phyloP scores from a whole-genome alignment of 225 moss, liverwort and hornwort species.

The Physcomitrellopsis africana region DNA sequence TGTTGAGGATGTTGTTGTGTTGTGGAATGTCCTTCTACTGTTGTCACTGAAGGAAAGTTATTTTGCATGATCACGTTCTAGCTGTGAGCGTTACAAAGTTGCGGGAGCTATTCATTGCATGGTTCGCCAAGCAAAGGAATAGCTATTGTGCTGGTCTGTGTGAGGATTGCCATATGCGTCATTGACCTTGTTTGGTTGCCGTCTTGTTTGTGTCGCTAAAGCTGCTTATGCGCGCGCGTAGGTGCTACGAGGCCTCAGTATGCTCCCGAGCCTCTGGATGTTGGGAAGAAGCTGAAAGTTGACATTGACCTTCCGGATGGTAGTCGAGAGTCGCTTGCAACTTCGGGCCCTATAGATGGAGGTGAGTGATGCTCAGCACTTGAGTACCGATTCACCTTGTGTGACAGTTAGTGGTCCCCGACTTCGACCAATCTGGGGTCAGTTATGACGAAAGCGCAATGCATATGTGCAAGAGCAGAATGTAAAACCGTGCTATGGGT shows the following conservation, averaged over 20 bases:
- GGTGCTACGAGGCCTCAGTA: slow-evolving; percentile 63
- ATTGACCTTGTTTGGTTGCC: not conserved
- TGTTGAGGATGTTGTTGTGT: too few relatives aligned
- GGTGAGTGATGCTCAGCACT: slow-evolving; percentile 27
- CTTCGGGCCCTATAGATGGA: slow-evolving; percentile 52
- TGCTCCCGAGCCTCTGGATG: slow-evolving; percentile 63
- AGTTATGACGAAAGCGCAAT: not conserved
- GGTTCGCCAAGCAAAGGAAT: not conserved
- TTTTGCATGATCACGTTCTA: not conserved
- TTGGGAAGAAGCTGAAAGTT: slow-evolving; percentile 45
- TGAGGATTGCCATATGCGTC: not conserved
- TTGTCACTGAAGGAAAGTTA: not conserved
- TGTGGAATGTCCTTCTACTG: not conserved
- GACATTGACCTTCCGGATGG: slow-evolving; percentile 51
- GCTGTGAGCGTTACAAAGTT: not conserved
- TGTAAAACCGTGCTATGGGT: not conserved
- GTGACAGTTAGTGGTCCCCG: not conserved
- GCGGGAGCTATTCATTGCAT: not conserved
- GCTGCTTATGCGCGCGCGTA: slow-evolving; percentile 9
- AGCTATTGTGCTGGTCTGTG: not conserved
- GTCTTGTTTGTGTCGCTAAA: not conserved
- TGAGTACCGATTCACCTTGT: not conserved
- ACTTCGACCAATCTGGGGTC: not conserved
- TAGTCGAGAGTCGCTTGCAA: slow-evolving; percentile 30
- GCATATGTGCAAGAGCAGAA: not conserved